Conservation (phyloP, 192 early-diverging fungal genomes). For the Haplosporangium gracile region DNA sequence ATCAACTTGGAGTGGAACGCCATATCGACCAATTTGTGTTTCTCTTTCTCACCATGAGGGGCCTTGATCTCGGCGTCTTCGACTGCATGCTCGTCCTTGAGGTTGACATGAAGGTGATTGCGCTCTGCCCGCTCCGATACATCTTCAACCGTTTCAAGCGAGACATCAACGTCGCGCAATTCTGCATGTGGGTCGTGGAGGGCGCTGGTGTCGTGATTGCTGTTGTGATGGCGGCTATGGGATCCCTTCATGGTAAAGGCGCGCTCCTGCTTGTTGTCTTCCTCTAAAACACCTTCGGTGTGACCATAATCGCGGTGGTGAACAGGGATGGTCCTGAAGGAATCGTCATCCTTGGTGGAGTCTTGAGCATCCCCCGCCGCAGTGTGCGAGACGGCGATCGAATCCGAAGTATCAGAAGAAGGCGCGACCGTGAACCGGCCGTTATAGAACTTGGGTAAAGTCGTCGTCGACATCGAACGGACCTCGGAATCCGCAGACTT, state of each 20-base stretch:
- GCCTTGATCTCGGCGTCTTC: conserved; percentile 18
- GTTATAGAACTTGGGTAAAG: conserved; percentile 18
- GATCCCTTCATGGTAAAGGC: conserved; percentile 17
- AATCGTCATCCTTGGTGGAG: conserved; percentile 36
- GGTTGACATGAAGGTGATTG: neutral
- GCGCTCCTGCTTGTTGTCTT: conserved; percentile 27
- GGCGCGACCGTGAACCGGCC: conserved; percentile 16
- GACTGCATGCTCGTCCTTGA: neutral
- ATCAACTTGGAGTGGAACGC: conserved; percentile 31
- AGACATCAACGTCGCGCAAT: conserved; percentile 10
- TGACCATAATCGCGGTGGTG: conserved; percentile 31
- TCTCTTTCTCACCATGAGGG: conserved; percentile 9
- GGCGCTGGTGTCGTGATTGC: neutral
- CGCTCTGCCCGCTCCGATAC: neutral
- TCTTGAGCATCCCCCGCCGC: conserved; percentile 18
- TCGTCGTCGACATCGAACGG: conserved; percentile 10
- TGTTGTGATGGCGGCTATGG: neutral
- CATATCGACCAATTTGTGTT: conserved; percentile 14
- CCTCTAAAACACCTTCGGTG: neutral
- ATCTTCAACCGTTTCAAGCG: conserved; percentile 17
- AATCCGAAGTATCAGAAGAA: neutral
- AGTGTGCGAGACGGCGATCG: neutral
- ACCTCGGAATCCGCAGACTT: neutral
- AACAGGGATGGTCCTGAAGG: conserved; percentile 29
- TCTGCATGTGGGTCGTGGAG: no score